These are phyloP conservation scores for Corchorus olitorius DNA, from an alignment of 345 rosid genomes.

Conservation along the genomic window DNA sequence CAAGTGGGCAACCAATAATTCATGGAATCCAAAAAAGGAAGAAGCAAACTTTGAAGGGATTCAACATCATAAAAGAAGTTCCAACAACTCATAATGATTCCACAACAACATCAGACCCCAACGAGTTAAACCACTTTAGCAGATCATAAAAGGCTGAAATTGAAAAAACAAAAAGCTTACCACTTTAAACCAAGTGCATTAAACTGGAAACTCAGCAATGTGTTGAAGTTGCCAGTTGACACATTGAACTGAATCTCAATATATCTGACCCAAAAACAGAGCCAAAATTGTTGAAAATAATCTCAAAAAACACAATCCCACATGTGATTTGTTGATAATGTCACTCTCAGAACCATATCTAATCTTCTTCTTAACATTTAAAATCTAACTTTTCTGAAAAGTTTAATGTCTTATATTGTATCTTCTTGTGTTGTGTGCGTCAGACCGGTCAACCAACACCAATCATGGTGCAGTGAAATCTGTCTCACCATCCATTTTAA, in stretches of 20 bases:
- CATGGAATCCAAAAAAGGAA: neutral
- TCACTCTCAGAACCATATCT: slow-evolving; percentile 22
- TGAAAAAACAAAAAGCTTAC: slow-evolving; percentile 24
- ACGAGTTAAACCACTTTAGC: neutral
- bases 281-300: neutral
- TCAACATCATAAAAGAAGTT: neutral
- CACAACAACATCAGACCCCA: neutral
- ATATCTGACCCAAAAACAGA: slow-evolving; percentile 10
- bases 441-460: slow-evolving; percentile 13
- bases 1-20: neutral
- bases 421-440: neutral
- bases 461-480: slow-evolving; percentile 13
- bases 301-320: neutral
- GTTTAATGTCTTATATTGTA: neutral
- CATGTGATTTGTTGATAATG: neutral
- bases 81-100: slow-evolving; percentile 1
- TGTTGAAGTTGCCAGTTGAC: slow-evolving; percentile 19
- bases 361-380: neutral
- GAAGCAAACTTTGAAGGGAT: neutral
- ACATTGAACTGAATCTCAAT: neutral
- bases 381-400: slow-evolving; percentile 3
- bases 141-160: slow-evolving; percentile 15
- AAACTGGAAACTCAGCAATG: neutral
- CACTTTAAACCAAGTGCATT: slow-evolving; percentile 7
- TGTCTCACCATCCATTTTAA: neutral